Evolutionary conservation across 1,284 basidiomycete species (phyloP), one percentile per base, ranked within the genome.

Genomic region (Dichomitus squalens): DNA sequence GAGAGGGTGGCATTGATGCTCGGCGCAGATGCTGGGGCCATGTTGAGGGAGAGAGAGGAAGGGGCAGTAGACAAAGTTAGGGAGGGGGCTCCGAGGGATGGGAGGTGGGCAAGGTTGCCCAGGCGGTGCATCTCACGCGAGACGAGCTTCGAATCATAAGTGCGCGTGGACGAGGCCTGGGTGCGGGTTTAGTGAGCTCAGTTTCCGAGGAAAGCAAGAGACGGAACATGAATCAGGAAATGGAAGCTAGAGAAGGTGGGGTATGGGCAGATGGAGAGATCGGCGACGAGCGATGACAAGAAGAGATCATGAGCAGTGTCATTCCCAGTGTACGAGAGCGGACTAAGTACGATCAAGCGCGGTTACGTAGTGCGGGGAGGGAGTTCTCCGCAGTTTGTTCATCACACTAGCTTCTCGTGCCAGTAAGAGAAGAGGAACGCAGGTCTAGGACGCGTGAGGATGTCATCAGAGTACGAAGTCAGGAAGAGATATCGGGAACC

Each of bases 81-180:
- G 48, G 73, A 66, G 25, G 73, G 69, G 2, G 68, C 56, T 8
- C 25, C 25, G 29, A 46, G 55, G 72, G 70, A 52, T 76, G 76
- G 25, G 73, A 82, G 44, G 75, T 76, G 48, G 69, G 81, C 77
- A 35, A 87, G 76, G 38, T 78, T 85, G 25, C 86, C 88, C 11
- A 91, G 79, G 44, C 88, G 81, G 65, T 91, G 88, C 88, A 91
- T 91, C 70, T 92, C 88, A 49, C 87, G 81, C 1, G 85, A 81
- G 59, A 90, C 86, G 41, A 88, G 75, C 68, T 89, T 88, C 16
- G 85, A 77, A 72, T 88, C 86, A 72, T 89, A 89, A 0, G 86
- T 87, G 21, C 87, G 82, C 20, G 82, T 76, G 63, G 85, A 82
- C 11, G 83, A 81, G 50, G 82, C 70, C 68, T 67, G 55, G 49